Base-by-base conservation (phyloP, 805 yeast species). In the Starmerella sirachaensis region DNA sequence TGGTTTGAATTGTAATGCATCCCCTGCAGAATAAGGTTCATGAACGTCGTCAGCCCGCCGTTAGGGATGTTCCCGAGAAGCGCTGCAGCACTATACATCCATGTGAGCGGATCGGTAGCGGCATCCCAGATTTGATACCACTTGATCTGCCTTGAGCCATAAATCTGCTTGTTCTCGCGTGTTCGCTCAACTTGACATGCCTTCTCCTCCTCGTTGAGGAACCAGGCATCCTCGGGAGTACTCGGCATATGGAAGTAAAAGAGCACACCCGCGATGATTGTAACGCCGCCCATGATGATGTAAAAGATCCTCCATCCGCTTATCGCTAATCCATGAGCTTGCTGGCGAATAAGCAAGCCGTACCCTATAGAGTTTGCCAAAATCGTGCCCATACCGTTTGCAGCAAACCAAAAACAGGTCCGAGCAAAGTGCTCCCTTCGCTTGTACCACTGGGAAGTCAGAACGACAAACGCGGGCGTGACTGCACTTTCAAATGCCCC, bases 281-380 rank as follows among this genome's bases (percentile, higher is more conserved):
- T 76, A 39, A 73, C 63, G 6, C 64, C 53, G 12, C 91, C 93
- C 29, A 71, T 66, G 21, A 76, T 61, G 33, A 79, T 58, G 52
- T 68, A 79, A 3, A 76, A 54, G 11, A 72, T 53, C 51, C 69
- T 72, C 86, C 86, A 80, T 3, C 76, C 63, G 74, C 56, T 19
- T 61, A 35, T 29, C 24, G 40, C 26, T 35, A 48, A 18, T 2
- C 31, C 37, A 34, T 38, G 33, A 35, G 40, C 16, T 11, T 30
- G 36, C 6, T 28, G 21, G 6, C 41, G 44, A 13, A 33, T 33
- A 8, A 31, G 34, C 10, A 51, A 31, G 18, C 54, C 54, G 19
- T 51, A 43, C 8, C 49, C 54, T 26, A 56, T 42, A 8, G 46
- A 45, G 25, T 38, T 46, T 7, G 48, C 52, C 11, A 53, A 23